Percentiles rank a stretch among this genome's conserved stretches.
Evolutionary conservation across 805 yeast species (phyloP).

Genomic region (Suhomyces tanzawaensis): DNA sequence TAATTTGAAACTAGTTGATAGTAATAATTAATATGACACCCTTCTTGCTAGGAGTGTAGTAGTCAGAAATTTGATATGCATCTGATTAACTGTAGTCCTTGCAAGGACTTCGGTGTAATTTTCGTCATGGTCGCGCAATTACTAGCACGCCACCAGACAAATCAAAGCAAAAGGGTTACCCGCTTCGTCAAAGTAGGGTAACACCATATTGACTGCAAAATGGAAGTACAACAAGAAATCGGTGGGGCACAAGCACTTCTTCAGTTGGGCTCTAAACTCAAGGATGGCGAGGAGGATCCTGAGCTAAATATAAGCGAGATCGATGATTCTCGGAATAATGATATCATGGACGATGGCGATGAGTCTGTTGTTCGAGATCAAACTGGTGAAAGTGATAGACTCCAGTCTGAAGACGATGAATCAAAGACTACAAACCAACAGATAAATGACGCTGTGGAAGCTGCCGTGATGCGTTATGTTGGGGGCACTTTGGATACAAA

Average conservation of each 20-base stretch:
- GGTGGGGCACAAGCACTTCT: slow-evolving; percentile 49
- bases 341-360: not conserved
- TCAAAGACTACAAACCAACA: slow-evolving; percentile 36
- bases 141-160: not conserved
- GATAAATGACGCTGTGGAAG: slow-evolving; percentile 61
- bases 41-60: too few relatives aligned
- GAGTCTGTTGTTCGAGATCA: not conserved
- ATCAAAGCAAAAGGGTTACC: slow-evolving; percentile 8
- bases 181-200: slow-evolving; percentile 13
- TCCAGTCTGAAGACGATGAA: slow-evolving; percentile 9
- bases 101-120: not conserved
- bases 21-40: too few relatives aligned
- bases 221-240: slow-evolving; percentile 39
- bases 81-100: too few relatives aligned
- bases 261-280: slow-evolving; percentile 35
- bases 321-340: slow-evolving; percentile 2
- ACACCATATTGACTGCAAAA: slow-evolving; percentile 12
- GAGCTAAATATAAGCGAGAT: slow-evolving; percentile 4
- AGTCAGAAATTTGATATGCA: too few relatives aligned
- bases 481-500: slow-evolving; percentile 55
- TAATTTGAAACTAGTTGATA: too few relatives aligned
- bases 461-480: slow-evolving; percentile 72
- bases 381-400: not conserved
- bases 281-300: slow-evolving; percentile 13
- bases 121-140: not conserved